Conservation (phyloP, 2,329 filamentous ascomycete species). For the Pseudopyricularia cyperi region DNA sequence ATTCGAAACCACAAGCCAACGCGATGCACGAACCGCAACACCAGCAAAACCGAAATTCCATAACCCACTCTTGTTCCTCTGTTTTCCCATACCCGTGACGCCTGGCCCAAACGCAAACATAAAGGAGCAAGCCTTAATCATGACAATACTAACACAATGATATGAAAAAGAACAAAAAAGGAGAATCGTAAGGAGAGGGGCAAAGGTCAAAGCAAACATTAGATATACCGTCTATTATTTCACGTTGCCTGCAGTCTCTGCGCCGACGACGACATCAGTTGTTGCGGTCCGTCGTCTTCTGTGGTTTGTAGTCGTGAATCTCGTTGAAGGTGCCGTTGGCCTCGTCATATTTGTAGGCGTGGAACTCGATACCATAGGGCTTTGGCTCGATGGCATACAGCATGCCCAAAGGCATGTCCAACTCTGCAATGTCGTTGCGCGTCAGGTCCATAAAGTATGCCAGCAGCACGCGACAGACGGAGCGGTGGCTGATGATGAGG, state of each 20-base stretch:
- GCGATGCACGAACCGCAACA: not conserved
- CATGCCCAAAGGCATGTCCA: slow-evolving; percentile 89
- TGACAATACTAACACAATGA: not conserved
- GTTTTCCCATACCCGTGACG: not conserved
- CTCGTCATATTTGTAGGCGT: slow-evolving; percentile 84
- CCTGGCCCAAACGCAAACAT: not conserved
- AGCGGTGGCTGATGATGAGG: slow-evolving; percentile 83
- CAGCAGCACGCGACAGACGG: slow-evolving; percentile 80
- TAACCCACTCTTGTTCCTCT: not conserved
- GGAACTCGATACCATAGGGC: slow-evolving; percentile 94
- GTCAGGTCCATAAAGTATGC: slow-evolving; percentile 94
- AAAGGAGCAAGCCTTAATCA: not conserved
- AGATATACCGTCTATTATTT: not conserved
- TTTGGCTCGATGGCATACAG: slow-evolving; percentile 93
- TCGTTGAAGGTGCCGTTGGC: slow-evolving; percentile 70
- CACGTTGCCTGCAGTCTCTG: not conserved
- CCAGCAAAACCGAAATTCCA: not conserved
- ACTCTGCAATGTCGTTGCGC: slow-evolving; percentile 80
- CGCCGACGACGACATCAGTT: slow-evolving; percentile 7
- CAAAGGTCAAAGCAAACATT: not conserved
- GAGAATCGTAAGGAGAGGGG: not conserved
- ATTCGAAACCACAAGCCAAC: not conserved
- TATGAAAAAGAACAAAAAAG: not conserved
- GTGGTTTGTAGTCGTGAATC: slow-evolving; percentile 69
- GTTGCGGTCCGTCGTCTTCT: slow-evolving; percentile 36